Base-by-base conservation (phyloP, 148 eudicot genomes). In the Tetragonia tetragonoides region DNA sequence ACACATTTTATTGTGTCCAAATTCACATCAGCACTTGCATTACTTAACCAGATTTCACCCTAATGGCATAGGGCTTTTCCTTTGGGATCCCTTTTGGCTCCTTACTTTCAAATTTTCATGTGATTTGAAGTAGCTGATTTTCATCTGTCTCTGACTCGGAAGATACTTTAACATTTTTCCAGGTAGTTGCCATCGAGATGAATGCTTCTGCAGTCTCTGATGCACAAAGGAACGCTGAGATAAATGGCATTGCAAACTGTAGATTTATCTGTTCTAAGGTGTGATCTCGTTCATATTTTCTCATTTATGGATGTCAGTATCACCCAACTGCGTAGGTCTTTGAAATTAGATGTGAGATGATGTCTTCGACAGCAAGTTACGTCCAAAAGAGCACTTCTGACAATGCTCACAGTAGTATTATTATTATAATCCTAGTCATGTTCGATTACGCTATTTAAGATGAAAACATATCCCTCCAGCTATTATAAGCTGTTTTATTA, bases 111-210 rank as follows among this genome's bases (percentile, higher is more conserved):
- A 3, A 56, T 20, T 37, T 28, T 47, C 4, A 17, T 54, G 2
- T 44, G 28, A 49, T n/a, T 28, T 34, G 11, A 15, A 10, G 66
- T 23, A 60, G 46, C 14, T 17, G 64, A 76, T 38, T 53, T 12
- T 21, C 44, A 38, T 67, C 10, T 44, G 18, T 18, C 21, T 75
- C 68, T 40, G 0, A n/a, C 46, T 38, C 57, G 63, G 71, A 21
- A 41, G 28, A 67, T 72, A 72, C 7, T 38, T 72, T 72, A 64
- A 47, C 56, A 75, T 66, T 17, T 75, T 77, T 68, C 54, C 90
- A 95, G 98, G 98, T 95, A 81, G 93, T 95, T 72, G 98, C 97
- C 68, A 90, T 95, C 78, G 98, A 95, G 87, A 92, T 95, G 97
- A 95, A 95, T 92, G 96, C 97, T 77, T 95, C 98, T 77, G 98